Percentiles rank a stretch among this genome's conserved stretches.
Evolutionary conservation across 352 stramenopile genomes (phyloP).

Genomic region (Phytophthora citrophthora): DNA sequence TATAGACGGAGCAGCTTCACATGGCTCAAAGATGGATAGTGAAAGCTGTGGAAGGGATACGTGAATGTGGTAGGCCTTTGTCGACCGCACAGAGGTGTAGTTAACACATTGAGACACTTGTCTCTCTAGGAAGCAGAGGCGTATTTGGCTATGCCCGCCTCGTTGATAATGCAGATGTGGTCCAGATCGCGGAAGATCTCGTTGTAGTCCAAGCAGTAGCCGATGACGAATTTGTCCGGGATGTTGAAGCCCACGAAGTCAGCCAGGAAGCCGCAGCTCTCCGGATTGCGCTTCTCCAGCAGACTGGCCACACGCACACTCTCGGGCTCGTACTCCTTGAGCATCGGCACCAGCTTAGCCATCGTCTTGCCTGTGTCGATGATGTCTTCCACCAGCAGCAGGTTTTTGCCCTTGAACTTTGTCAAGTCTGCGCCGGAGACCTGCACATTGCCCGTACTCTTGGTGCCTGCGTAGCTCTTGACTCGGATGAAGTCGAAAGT

Average conservation of each 20-base stretch:
- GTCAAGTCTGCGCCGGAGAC: slow-evolving; percentile 86
- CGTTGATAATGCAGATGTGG: slow-evolving; percentile 96
- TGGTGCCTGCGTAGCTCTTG: slow-evolving; percentile 94
- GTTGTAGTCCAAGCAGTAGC: slow-evolving; percentile 98
- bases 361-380: slow-evolving; percentile 97
- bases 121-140: slow-evolving; percentile 50
- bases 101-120: background rate
- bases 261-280: slow-evolving; percentile 90
- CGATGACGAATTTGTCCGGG: slow-evolving; percentile 95
- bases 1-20: slow-evolving; percentile 23
- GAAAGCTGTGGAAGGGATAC: background rate
- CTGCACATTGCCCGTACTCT: slow-evolving; percentile 92
- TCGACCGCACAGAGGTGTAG: background rate
- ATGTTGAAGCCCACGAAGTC: slow-evolving; percentile 98
- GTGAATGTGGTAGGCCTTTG: background rate
- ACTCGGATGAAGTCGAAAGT: slow-evolving; percentile 95
- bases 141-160: slow-evolving; percentile 91
- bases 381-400: slow-evolving; percentile 98
- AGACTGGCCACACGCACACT: slow-evolving; percentile 92
- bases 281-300: slow-evolving; percentile 93
- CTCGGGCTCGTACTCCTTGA: slow-evolving; percentile 79
- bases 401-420: slow-evolving; percentile 90
- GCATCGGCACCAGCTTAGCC: slow-evolving; percentile 87
- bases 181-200: slow-evolving; percentile 96
- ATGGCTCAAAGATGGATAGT: background rate